phyloP scores from a whole-genome alignment of 2,329 filamentous ascomycete species.

The Parastagonospora avenae region DNA sequence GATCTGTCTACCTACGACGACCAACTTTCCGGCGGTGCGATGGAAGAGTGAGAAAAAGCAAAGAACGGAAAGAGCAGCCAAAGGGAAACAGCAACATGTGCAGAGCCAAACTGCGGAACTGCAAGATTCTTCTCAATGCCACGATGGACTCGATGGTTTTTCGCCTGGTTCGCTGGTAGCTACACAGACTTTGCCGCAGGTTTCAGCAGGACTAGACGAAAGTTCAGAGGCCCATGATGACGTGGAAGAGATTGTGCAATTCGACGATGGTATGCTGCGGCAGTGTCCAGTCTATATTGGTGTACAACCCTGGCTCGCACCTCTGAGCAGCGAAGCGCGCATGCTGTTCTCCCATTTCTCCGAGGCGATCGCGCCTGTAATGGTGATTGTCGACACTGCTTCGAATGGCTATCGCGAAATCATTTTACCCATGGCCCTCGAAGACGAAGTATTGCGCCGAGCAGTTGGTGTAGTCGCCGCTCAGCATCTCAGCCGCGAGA shows the following conservation, averaged over 20 bases:
- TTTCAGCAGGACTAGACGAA: neutral
- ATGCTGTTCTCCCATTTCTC: conserved; percentile 48
- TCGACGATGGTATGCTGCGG: neutral
- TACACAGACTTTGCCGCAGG: neutral
- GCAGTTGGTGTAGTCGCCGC: conserved; percentile 50
- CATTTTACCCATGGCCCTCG: conserved; percentile 48
- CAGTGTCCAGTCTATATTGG: neutral
- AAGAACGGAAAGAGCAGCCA: neutral
- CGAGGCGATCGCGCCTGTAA: conserved; percentile 45
- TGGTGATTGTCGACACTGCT: conserved; percentile 47
- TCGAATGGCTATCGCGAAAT: conserved; percentile 49
- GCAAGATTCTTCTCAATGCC: neutral
- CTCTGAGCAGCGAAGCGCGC: conserved; percentile 35
- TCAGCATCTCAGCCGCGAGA: conserved; percentile 45
- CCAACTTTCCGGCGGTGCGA: conserved; percentile 1
- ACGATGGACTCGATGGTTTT: neutral
- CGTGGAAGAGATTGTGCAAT: conserved; percentile 10
- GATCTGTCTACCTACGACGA: neutral
- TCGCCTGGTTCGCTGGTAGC: neutral
- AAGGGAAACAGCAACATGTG: neutral
- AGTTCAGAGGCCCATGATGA: conserved; percentile 1
- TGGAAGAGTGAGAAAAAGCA: conserved; percentile 2
- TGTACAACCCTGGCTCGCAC: conserved; percentile 30
- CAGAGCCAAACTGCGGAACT: neutral
- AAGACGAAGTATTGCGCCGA: conserved; percentile 43